A percentile compares a stretch with the other conserved stretches of the same genome.
phyloP scores from a whole-genome alignment of 495 filamentous ascomycete genomes.

The Aspergillus indologenus region DNA sequence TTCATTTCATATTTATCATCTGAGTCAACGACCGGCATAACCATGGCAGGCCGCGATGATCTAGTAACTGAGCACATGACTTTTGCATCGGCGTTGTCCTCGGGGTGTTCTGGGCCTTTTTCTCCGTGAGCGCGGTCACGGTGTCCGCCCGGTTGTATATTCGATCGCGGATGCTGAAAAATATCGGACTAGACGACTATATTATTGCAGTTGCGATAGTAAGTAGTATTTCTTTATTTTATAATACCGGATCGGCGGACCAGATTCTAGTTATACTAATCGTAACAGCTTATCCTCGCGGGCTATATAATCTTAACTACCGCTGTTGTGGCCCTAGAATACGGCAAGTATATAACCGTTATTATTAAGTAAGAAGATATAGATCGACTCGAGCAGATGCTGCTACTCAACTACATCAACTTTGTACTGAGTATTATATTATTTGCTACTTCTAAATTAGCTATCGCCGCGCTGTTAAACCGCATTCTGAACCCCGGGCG shows the following conservation, averaged over 20 bases:
- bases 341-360: slow-evolving; percentile 17
- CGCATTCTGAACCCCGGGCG: slow-evolving; percentile 36
- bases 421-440: slow-evolving; percentile 40
- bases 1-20: no score
- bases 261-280: no score
- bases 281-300: no score
- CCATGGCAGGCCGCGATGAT: no score
- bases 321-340: slow-evolving; percentile 25
- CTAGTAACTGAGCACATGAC: no score
- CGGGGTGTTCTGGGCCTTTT: slow-evolving; percentile 36
- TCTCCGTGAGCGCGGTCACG: slow-evolving; percentile 22
- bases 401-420: slow-evolving; percentile 33
- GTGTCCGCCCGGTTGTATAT: slow-evolving; percentile 44
- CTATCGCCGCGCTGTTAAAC: slow-evolving; percentile 34
- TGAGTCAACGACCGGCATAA: no score
- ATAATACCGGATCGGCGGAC: no score
- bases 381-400: slow-evolving; percentile 13
- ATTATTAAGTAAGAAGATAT: background rate
- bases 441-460: slow-evolving; percentile 43
- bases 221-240: no score
- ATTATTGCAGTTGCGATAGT: slow-evolving; percentile 39
- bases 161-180: slow-evolving; percentile 38
- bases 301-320: slow-evolving; percentile 25
- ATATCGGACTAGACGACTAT: slow-evolving; percentile 44
- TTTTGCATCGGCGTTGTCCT: no score